Conservation (phyloP, 495 filamentous ascomycete species). For the Penicillium ochrochloron region DNA sequence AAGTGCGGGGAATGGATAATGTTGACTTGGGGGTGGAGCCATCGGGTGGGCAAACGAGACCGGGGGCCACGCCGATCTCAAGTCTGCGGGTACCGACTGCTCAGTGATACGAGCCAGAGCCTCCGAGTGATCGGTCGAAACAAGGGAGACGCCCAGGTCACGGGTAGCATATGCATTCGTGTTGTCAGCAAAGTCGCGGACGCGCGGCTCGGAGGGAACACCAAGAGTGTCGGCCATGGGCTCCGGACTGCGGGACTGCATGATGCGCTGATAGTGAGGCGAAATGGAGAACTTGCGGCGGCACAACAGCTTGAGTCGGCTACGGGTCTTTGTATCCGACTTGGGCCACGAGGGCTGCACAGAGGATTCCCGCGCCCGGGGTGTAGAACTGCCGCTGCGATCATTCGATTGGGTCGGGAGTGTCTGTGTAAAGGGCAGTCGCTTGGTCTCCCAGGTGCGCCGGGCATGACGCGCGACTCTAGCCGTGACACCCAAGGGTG, state of each 20-base stretch:
- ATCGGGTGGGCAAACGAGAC: slow-evolving; percentile 1
- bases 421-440: slow-evolving; percentile 19
- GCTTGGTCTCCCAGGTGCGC: slow-evolving; percentile 70
- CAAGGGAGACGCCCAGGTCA: slow-evolving; percentile 84
- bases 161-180: slow-evolving; percentile 64
- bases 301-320: slow-evolving; percentile 81
- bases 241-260: slow-evolving; percentile 75
- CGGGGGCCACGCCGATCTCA: slow-evolving; percentile 20
- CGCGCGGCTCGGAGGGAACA: slow-evolving; percentile 22
- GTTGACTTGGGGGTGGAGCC: slow-evolving; percentile 19
- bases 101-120: slow-evolving; percentile 68
- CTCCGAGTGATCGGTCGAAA: slow-evolving; percentile 74
- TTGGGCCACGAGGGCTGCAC: slow-evolving; percentile 71
- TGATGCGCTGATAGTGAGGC: slow-evolving; percentile 69
- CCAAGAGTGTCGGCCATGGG: slow-evolving; percentile 63
- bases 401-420: slow-evolving; percentile 20
- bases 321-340: slow-evolving; percentile 78
- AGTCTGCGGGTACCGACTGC: slow-evolving; percentile 31
- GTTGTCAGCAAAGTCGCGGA: slow-evolving; percentile 31
- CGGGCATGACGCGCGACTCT: slow-evolving; percentile 86
- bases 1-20: slow-evolving; percentile 25
- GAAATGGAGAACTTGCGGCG: slow-evolving; percentile 71
- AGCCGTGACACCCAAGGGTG: slow-evolving; percentile 86
- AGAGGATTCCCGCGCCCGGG: slow-evolving; percentile 41
- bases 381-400: slow-evolving; percentile 69